Evolutionary conservation across 352 stramenopile genomes (phyloP), one percentile per base, ranked within the genome.

Genomic region (Phytopythium aichiense): DNA sequence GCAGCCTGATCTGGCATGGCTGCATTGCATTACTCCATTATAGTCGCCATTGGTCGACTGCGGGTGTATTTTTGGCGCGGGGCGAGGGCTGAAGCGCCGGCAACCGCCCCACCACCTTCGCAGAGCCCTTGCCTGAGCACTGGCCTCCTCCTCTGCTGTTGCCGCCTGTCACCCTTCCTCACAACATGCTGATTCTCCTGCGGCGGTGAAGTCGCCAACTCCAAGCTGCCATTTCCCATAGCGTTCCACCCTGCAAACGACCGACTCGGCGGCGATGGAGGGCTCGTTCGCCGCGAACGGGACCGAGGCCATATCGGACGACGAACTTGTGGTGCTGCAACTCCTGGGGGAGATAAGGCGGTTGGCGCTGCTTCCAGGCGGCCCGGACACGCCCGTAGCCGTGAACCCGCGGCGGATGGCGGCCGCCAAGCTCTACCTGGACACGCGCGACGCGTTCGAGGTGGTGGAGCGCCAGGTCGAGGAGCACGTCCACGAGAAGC

Each of bases 361-460:
- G 0, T 71, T 73, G 45, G 67, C 80, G 33, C 58, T 68, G 13
- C 40, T 76, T 23, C 67, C 69, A 7, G 61, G 67, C 5, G 57
- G 58, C 23, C 22, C 60, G 18, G 53, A 66, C 42, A 37, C 61
- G 33, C 46, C 58, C 7, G 70, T 58, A 45, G 65, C 64, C 13
- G 38, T 67, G 0, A 84, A 76, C 33, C 63, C 75, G 48, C 66
- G 74, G 2, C 69, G 87, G 48, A 71, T 77, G n/a, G 79, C 81
- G 9, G 82, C 82, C 3, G 80, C 82, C 25, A 87, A 87, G 65
- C 68, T 92, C 51, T 92, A 89, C 59, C 69, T 92, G 20, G 80
- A 90, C 65, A 92, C 80, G 20, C 80, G 83, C 31, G 80, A 92
- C 57, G 81, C 80, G 11, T 92, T 89, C 50, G 79, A 92, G 58